Conservation (phyloP, 73 alveolate genomes). For the Effrenium voratum region DNA sequence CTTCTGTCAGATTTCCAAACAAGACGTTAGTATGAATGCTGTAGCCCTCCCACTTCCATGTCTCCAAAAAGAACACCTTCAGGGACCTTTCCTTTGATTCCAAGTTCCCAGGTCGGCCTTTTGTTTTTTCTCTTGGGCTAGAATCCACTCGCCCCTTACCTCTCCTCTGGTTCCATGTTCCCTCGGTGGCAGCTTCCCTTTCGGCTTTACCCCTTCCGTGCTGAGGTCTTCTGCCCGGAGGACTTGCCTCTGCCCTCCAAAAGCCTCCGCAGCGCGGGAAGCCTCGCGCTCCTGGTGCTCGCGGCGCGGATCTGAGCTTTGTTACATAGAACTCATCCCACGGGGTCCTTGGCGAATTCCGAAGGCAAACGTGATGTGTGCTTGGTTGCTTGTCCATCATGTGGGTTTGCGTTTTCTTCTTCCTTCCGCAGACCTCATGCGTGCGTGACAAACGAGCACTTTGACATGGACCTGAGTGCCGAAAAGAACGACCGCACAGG, state of each 20-base stretch:
- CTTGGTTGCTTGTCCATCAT: neutral
- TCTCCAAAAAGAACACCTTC: neutral
- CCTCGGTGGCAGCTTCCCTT: neutral
- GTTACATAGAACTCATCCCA: neutral
- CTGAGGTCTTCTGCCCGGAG: conserved; percentile 59
- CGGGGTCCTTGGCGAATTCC: neutral
- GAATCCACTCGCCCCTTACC: neutral
- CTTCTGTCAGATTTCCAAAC: too few species aligned
- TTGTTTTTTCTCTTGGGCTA: neutral
- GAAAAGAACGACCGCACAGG: too few species aligned
- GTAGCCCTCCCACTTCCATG: neutral
- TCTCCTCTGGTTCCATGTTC: neutral
- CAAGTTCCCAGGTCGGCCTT: neutral
- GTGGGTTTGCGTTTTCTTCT: neutral
- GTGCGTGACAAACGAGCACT: too few species aligned
- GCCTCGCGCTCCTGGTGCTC: neutral
- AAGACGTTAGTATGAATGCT: too few species aligned
- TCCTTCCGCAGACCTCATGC: neutral
- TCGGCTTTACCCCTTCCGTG: neutral
- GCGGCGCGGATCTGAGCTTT: neutral
- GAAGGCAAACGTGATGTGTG: neutral
- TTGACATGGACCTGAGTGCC: too few species aligned
- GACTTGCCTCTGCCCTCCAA: conserved; percentile 58
- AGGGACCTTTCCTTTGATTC: neutral
- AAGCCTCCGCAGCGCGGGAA: neutral